These are phyloP conservation scores for Fagopyrum homotropicum DNA, from an alignment of 148 eudicot genomes.

Conservation along the genomic window DNA sequence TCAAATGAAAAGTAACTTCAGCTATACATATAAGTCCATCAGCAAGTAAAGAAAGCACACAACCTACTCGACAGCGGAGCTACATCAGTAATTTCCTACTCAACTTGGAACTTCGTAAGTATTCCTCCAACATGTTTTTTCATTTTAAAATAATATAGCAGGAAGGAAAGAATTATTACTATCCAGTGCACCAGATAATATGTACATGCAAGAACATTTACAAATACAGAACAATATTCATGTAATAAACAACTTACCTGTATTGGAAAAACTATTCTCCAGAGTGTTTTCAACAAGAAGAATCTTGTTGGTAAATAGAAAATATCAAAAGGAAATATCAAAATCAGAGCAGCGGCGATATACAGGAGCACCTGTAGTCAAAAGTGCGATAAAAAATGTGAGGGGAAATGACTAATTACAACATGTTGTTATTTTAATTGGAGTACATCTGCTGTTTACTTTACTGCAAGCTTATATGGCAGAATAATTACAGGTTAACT, in stretches of 20 bases:
- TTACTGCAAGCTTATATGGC: neutral
- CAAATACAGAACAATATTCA: too few species aligned
- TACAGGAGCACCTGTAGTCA: conserved; percentile 76
- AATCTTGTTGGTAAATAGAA: conserved; percentile 83
- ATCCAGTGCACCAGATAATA: neutral
- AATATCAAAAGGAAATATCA: conserved; percentile 87
- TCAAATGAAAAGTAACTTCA: too few species aligned
- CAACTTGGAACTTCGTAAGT: too few species aligned
- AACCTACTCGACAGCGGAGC: neutral
- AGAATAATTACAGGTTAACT: neutral
- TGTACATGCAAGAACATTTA: neutral
- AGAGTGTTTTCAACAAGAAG: conserved; percentile 77
- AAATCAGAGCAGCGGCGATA: conserved; percentile 53
- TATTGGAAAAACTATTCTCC: conserved; percentile 89
- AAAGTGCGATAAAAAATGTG: neutral
- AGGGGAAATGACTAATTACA: neutral
- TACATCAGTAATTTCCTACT: too few species aligned
- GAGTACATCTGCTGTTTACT: neutral
- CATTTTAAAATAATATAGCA: neutral
- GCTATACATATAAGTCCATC: too few species aligned
- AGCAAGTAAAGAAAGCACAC: neutral
- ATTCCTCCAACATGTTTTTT: neutral
- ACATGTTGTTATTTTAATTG: neutral
- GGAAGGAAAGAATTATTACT: neutral
- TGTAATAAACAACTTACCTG: conserved; percentile 62